Conservation (phyloP, 495 filamentous ascomycete genomes). For the Glarea lozoyensis region DNA sequence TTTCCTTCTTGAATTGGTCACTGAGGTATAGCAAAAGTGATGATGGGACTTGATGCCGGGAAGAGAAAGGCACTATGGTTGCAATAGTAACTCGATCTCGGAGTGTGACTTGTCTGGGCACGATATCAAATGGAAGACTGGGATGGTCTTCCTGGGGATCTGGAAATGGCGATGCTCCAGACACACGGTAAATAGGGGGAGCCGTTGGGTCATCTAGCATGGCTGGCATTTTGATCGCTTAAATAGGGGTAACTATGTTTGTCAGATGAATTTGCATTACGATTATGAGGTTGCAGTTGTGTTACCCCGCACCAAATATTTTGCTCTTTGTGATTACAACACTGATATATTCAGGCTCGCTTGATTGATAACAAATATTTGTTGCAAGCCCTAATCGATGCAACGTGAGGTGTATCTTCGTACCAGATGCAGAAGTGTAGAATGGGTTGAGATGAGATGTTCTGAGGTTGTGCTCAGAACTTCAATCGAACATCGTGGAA, state of each 20-base stretch:
- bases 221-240: conserved; percentile 71
- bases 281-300: too few species aligned
- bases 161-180: conserved; percentile 56
- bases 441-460: neutral
- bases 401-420: neutral
- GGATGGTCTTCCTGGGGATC: conserved; percentile 42
- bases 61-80: conserved; percentile 80
- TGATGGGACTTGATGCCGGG: conserved; percentile 61
- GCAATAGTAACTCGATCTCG: conserved; percentile 85
- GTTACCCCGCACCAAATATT: too few species aligned
- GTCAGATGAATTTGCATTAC: too few species aligned
- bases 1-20: conserved; percentile 86
- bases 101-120: conserved; percentile 77
- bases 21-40: conserved; percentile 72
- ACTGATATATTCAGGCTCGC: too few species aligned
- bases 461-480: conserved; percentile 2
- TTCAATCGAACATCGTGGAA: neutral
- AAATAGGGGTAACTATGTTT: too few species aligned
- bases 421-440: too few species aligned
- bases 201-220: conserved; percentile 72
- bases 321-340: too few species aligned
- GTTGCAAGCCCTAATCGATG: neutral
- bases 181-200: conserved; percentile 51
- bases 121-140: conserved; percentile 59
- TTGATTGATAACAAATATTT: too few species aligned